Evolutionary conservation across 306 rosid species (phyloP), one percentile per base, ranked within the genome.

Genomic region (Prinsepia uniflora): DNA sequence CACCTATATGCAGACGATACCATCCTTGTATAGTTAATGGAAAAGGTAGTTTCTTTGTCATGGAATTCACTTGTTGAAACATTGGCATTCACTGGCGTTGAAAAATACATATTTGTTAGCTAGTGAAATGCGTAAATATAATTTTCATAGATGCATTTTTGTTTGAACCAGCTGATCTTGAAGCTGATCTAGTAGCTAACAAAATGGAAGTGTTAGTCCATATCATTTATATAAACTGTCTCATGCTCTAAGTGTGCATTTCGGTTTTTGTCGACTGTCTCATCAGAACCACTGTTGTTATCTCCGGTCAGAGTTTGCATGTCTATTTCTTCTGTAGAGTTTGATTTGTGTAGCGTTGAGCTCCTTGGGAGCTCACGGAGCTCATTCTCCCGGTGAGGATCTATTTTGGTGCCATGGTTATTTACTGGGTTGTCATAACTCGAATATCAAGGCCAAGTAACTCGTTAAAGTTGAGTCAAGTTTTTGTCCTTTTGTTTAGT

Each of bases 1-100:
- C 79, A 81, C 84, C 9, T 85, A 24, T 79, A 71, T 36, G 68
- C 18, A 68, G 78, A 63, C 54, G 48, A 49, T 57, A 70, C 8
- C 60, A 42, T 56, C 50, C 24, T 77, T 49, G 48, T 64, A 62
- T 73, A 60, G 34, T 14, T 0, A 43, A 20, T 20, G 50, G 48
- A 9, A 45, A 41, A 53, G 39, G 50, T 68, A 58, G 40, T 53
- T 13, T 11, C 6, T 68, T 8, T 11, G 10, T 68, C 40, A 58
- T 30, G 63, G 63, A 58, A 58, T 58, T 30, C 5, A 12, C 5
- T 30, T 58, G 50, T 40, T 22, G 19, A 18, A 68, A 68, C 3
- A 12, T 12, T 11, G 72, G 73, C 49, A 52, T 60, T 53, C 36
- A 40, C 52, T 53, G 19, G 48, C 50, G 18, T 58, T 19, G 39